Evolutionary conservation across 441 rosid genomes (phyloP).

Genomic region (Gossypium davidsonii): DNA sequence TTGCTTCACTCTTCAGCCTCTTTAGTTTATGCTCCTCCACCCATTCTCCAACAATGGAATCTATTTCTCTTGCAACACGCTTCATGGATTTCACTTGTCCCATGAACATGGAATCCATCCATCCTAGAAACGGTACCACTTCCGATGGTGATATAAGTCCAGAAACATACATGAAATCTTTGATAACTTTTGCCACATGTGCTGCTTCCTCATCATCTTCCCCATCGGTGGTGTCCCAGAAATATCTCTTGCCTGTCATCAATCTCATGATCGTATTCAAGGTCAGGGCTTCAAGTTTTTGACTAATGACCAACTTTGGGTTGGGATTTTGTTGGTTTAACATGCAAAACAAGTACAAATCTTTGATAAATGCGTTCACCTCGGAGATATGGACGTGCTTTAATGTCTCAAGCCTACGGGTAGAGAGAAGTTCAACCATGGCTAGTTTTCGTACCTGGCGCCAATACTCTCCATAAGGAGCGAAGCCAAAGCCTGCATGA

Average conservation of each 20-base stretch:
- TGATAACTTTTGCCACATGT: slow-evolving; percentile 21
- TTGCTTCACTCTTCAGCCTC: background rate
- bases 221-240: background rate
- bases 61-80: slow-evolving; percentile 27
- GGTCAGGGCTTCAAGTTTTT: slow-evolving; percentile 24
- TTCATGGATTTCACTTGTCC: slow-evolving; percentile 33
- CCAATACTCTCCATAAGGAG: slow-evolving; percentile 40
- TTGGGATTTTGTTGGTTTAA: background rate
- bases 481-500: slow-evolving; percentile 31
- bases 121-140: slow-evolving; percentile 32
- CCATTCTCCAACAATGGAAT: slow-evolving; percentile 25
- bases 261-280: slow-evolving; percentile 29
- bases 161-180: slow-evolving; percentile 22
- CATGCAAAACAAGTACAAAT: slow-evolving; percentile 14
- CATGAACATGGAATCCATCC: slow-evolving; percentile 24
- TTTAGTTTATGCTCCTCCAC: slow-evolving; percentile 26
- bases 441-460: slow-evolving; percentile 37
- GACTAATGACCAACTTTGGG: background rate
- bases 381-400: slow-evolving; percentile 28
- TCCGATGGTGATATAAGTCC: slow-evolving; percentile 19
- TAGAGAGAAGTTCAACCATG: slow-evolving; percentile 32
- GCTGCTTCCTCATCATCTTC: slow-evolving; percentile 27
- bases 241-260: slow-evolving; percentile 35
- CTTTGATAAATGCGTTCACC: slow-evolving; percentile 18
- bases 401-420: slow-evolving; percentile 21